phyloP scores from a whole-genome alignment of 2,329 filamentous ascomycete genomes.

The Fusarium globosum region DNA sequence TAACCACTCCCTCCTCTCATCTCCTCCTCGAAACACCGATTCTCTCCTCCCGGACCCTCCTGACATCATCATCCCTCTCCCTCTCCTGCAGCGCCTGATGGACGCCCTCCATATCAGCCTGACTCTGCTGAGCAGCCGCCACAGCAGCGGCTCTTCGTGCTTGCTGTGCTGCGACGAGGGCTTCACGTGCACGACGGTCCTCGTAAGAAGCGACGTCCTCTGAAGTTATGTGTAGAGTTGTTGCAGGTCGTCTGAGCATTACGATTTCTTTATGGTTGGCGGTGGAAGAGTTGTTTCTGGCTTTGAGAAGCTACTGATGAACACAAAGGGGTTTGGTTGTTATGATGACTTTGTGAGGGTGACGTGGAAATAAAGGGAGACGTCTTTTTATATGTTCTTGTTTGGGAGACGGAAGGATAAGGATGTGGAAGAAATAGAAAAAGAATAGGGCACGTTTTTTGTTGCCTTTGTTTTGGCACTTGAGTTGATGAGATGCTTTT shows the following conservation, averaged over 20 bases:
- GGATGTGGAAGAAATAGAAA: background rate
- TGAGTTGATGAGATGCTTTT: constrained; percentile 9
- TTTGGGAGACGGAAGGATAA: background rate
- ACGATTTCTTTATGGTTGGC: background rate
- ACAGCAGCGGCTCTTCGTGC: constrained; percentile 44
- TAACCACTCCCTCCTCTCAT: background rate
- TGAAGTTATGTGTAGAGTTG: constrained; percentile 73
- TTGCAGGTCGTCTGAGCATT: constrained; percentile 76
- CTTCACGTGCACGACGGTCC: constrained; percentile 64
- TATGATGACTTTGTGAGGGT: background rate
- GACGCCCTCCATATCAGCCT: constrained; percentile 46
- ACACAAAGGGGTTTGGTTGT: constrained; percentile 18
- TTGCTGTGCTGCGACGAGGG: constrained; percentile 49
- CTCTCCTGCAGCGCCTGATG: constrained; percentile 41
- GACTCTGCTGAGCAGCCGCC: constrained; percentile 32
- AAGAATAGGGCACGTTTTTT: background rate
- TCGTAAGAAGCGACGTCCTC: constrained; percentile 79
- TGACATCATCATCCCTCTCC: constrained; percentile 43
- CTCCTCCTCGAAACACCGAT: constrained; percentile 50
- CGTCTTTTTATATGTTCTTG: background rate
- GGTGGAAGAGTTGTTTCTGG: background rate
- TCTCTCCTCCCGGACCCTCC: constrained; percentile 53
- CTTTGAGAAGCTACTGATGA: background rate
- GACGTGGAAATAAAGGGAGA: background rate
- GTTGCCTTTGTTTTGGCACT: background rate